A percentile compares a stretch with the other conserved stretches of the same genome.
Evolutionary conservation across 2,329 filamentous ascomycete genomes (phyloP).

Genomic region (Diaporthe australafricana): DNA sequence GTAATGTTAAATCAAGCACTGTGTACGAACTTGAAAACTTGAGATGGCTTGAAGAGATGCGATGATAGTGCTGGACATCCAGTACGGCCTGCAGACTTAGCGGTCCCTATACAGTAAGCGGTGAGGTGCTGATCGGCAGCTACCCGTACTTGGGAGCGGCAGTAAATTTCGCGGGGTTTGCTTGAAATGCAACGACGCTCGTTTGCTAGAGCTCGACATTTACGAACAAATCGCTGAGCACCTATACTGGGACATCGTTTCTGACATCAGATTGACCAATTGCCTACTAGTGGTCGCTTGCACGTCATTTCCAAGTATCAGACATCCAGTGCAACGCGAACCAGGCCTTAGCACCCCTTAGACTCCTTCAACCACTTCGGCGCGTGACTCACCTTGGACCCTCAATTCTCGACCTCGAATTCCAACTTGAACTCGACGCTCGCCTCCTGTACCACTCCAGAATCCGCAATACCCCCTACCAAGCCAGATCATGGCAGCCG

Average conservation of each 20-base stretch:
- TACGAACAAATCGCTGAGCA: neutral
- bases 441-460: neutral
- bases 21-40: no score
- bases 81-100: neutral
- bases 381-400: constrained; percentile 24
- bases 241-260: neutral
- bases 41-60: neutral
- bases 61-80: neutral
- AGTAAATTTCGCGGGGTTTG: constrained; percentile 33
- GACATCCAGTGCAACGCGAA: neutral
- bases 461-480: neutral
- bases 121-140: constrained; percentile 20
- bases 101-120: neutral
- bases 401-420: neutral
- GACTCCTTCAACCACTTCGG: neutral
- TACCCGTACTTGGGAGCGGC: neutral
- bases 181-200: constrained; percentile 1
- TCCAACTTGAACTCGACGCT: neutral
- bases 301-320: neutral
- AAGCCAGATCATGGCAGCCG: constrained; percentile 23
- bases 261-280: neutral
- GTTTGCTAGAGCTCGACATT: neutral
- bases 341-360: neutral
- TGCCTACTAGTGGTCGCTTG: neutral
- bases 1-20: no score